phyloP scores from a whole-genome alignment of 345 rosid genomes.

The Arabis hirsuta region DNA sequence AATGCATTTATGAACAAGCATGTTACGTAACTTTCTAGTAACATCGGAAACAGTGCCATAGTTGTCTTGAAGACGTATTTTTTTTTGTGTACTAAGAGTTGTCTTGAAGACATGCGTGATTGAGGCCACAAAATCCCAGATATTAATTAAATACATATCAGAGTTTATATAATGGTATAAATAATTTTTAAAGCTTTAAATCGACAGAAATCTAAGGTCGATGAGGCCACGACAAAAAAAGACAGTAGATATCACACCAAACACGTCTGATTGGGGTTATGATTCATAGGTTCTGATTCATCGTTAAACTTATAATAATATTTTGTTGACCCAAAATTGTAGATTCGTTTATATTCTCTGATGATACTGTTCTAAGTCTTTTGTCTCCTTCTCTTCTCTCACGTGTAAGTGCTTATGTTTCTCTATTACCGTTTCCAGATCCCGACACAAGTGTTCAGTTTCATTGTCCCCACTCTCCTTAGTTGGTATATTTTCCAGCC shows the following conservation, averaged over 20 bases:
- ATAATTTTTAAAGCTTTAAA: neutral
- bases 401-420: constrained; percentile 35
- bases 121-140: constrained; percentile 5
- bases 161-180: neutral
- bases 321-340: constrained; percentile 17
- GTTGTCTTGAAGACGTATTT: neutral
- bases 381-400: constrained; percentile 37
- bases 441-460: constrained; percentile 29
- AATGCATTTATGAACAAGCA: too few species aligned
- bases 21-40: neutral
- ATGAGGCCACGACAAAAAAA: constrained; percentile 33
- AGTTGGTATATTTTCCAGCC: constrained; percentile 1
- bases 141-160: neutral
- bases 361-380: neutral
- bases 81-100: neutral
- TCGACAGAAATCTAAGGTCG: constrained; percentile 19
- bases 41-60: neutral
- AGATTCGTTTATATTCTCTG: constrained; percentile 26
- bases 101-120: constrained; percentile 1
- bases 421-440: constrained; percentile 34
- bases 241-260: constrained; percentile 45
- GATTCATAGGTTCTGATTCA: constrained; percentile 37
- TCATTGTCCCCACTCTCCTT: constrained; percentile 33
- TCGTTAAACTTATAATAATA: constrained; percentile 18
- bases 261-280: constrained; percentile 29